Evolutionary conservation across 495 filamentous ascomycete species (phyloP), one percentile per base, ranked within the genome.

Genomic region (Neohortaea acidophila): DNA sequence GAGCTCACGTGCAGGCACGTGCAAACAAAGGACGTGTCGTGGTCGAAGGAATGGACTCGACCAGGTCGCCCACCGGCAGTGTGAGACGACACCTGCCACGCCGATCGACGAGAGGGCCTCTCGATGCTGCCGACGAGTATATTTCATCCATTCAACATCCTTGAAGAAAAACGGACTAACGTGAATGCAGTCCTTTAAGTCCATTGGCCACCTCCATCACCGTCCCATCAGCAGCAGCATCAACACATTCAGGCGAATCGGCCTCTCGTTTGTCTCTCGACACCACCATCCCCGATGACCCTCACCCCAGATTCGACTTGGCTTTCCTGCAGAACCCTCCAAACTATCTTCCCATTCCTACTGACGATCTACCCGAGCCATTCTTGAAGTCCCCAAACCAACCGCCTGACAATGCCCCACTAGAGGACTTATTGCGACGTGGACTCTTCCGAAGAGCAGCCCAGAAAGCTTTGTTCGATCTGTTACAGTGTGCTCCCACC

Each of bases 281-380:
- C 25, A 15, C 27, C 24, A 7, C 13, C 19, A 19, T 14, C 8
- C 2, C 21, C n/a, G 10, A n/a, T 26, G 12, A 32, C 27, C 19
- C 34, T 33, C 7, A 44, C 23, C 21, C 60, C 64, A 25, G 82
- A 80, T 39, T 48, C 51, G 81, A 92, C 59, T 78, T 89, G 49
- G 73, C 70, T 32, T 87, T 75, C 58, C 73, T 94, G 41, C 69
- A 85, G 14, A 68, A 74, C 23, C 81, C 82, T 2, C 72, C 77
- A 44, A 75, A 81, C 45, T 94, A 79, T 65, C 87, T 89, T 59
- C 72, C 76, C 2, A 67, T 91, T 21, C 72, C 77, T 2, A 68
- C 75, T 0, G 62, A 72, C 19, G 51, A 54, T 34, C 65, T 80
- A 22, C 79, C 81, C 0, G 57, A 68, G 9, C 62, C 79, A n/a